Conservation (phyloP, 2,329 filamentous ascomycete genomes). For the Aspergillus sp. region DNA sequence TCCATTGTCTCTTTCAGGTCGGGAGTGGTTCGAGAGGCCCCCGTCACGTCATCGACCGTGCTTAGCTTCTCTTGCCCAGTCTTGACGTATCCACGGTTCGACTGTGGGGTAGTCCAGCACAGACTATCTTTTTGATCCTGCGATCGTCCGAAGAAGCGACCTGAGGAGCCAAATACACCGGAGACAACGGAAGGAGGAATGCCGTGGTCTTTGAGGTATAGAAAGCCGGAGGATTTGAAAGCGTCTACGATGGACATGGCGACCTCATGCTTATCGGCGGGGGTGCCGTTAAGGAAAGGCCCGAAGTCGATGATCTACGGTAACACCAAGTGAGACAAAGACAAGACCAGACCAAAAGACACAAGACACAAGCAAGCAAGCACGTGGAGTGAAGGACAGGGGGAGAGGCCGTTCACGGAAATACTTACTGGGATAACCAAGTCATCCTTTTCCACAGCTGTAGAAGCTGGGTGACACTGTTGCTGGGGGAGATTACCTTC, state of each 20-base stretch:
- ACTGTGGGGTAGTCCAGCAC: constrained; percentile 70
- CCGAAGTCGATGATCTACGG: constrained; percentile 75
- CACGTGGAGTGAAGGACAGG: too few relatives aligned
- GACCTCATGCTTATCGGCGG: constrained; percentile 62
- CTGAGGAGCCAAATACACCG: constrained; percentile 67
- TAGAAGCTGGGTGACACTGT: constrained; percentile 27
- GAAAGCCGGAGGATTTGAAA: constrained; percentile 84
- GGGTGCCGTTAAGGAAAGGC: constrained; percentile 66
- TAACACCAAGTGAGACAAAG: not conserved
- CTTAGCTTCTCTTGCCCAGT: constrained; percentile 73
- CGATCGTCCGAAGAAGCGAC: constrained; percentile 69
- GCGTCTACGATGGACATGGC: constrained; percentile 74
- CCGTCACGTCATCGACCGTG: constrained; percentile 55
- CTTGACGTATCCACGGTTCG: constrained; percentile 73
- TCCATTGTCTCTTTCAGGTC: constrained; percentile 63
- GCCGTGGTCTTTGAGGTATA: constrained; percentile 81
- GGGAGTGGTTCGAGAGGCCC: constrained; percentile 55
- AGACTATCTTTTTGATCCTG: constrained; percentile 64
- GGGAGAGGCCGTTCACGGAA: not conserved
- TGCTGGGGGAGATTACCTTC: constrained; percentile 23
- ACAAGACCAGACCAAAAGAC: not conserved
- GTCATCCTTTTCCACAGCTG: constrained; percentile 47
- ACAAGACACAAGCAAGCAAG: not conserved
- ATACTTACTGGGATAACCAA: constrained; percentile 45
- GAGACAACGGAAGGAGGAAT: constrained; percentile 63